phyloP scores from a whole-genome alignment of 2,329 filamentous ascomycete species.

The Cordyceps tenuipes region DNA sequence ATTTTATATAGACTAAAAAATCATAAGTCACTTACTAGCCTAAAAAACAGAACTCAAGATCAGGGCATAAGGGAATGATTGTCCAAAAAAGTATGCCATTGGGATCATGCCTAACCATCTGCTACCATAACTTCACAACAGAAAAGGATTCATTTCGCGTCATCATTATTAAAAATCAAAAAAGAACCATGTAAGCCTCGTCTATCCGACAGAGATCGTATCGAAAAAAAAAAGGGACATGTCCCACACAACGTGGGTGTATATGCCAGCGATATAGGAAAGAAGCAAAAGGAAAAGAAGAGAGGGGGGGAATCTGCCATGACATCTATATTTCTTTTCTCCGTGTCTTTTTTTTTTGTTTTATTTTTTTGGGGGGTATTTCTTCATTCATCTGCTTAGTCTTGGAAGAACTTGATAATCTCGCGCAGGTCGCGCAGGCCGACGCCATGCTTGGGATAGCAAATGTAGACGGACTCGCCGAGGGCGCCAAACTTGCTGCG shows the following conservation, averaged over 20 bases:
- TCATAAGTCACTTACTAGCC: too few species aligned
- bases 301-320: neutral
- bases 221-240: neutral
- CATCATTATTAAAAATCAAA: neutral
- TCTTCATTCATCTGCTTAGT: constrained; percentile 29
- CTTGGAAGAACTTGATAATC: constrained; percentile 86
- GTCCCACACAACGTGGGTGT: neutral
- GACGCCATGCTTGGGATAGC: constrained; percentile 79
- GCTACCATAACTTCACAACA: neutral
- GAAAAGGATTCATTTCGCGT: neutral
- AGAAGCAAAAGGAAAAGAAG: neutral
- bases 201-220: neutral
- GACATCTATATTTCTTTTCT: neutral
- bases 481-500: constrained; percentile 80
- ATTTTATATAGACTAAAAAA: too few species aligned
- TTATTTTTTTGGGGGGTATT: too few species aligned
- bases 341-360: neutral
- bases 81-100: neutral
- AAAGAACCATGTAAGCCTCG: neutral
- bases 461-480: constrained; percentile 81
- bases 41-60: too few species aligned
- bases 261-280: constrained; percentile 1
- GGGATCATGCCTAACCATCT: constrained; percentile 5
- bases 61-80: neutral
- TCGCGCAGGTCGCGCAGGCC: constrained; percentile 74